These are phyloP conservation scores for Talaromyces borbonicus DNA, from an alignment of 495 filamentous ascomycete genomes.

Conservation along the genomic window DNA sequence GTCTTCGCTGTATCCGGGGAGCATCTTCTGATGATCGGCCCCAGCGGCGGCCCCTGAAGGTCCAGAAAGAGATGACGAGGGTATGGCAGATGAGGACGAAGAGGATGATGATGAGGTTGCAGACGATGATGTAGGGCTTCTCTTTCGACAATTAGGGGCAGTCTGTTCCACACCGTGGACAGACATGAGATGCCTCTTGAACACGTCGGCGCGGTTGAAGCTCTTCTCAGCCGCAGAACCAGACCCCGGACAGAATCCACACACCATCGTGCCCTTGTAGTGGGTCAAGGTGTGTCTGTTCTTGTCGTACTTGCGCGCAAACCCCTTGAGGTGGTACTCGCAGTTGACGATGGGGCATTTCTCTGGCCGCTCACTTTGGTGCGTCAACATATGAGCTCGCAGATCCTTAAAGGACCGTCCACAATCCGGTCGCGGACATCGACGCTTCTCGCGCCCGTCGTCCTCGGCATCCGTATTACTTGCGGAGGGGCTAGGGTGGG, in stretches of 20 bases:
- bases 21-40: constrained; percentile 36
- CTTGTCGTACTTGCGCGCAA: constrained; percentile 97
- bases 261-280: constrained; percentile 99
- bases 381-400: constrained; percentile 93
- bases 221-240: constrained; percentile 93
- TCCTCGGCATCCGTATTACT: constrained; percentile 49
- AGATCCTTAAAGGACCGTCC: constrained; percentile 88
- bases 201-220: constrained; percentile 97
- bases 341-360: constrained; percentile 94
- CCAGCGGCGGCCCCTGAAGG: too few relatives aligned
- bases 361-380: constrained; percentile 86
- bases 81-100: too few relatives aligned
- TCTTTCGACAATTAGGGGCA: constrained; percentile 90
- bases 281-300: constrained; percentile 97
- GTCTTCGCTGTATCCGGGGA: constrained; percentile 53
- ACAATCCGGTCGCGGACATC: constrained; percentile 77
- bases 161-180: constrained; percentile 94
- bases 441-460: constrained; percentile 53
- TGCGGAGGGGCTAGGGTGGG: constrained; percentile 42
- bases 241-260: constrained; percentile 89
- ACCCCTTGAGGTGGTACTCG: constrained; percentile 92
- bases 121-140: constrained; percentile 42
- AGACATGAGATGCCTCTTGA: constrained; percentile 92
- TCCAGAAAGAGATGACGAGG: too few relatives aligned
- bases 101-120: too few relatives aligned